These are phyloP conservation scores for Schwanniomyces vanrijiae DNA, from an alignment of 805 yeast species.

Conservation along the genomic window DNA sequence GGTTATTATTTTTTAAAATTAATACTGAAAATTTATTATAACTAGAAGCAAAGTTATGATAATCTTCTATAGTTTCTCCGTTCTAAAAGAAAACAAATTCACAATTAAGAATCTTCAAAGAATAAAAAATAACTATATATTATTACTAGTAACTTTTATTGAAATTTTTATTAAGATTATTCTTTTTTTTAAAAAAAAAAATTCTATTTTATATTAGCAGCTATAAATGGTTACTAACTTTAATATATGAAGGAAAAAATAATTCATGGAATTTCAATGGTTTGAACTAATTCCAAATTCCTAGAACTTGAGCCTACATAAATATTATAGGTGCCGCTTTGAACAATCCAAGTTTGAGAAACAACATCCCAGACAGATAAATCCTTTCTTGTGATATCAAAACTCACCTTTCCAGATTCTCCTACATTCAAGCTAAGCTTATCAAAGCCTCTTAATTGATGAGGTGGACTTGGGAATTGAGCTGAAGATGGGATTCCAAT, in stretches of 20 bases:
- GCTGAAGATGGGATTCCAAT: slow-evolving; percentile 50
- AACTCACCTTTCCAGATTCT: slow-evolving; percentile 33
- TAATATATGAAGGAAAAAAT: neutral
- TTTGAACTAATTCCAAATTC: slow-evolving; percentile 47
- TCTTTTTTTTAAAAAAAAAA: too few relatives aligned
- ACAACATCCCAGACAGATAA: slow-evolving; percentile 56
- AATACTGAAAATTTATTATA: too few relatives aligned
- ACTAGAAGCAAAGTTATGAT: too few relatives aligned
- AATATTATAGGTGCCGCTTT: slow-evolving; percentile 53
- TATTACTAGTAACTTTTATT: too few relatives aligned
- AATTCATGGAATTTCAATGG: slow-evolving; percentile 29
- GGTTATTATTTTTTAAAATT: too few relatives aligned
- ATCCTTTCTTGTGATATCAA: slow-evolving; percentile 52
- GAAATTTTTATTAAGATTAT: too few relatives aligned
- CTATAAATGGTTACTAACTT: too few relatives aligned
- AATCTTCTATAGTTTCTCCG: too few relatives aligned
- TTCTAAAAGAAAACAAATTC: too few relatives aligned
- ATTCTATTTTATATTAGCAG: too few relatives aligned
- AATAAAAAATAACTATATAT: too few relatives aligned
- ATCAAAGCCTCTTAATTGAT: slow-evolving; percentile 56
- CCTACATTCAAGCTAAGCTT: slow-evolving; percentile 49
- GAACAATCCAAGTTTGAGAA: slow-evolving; percentile 58
- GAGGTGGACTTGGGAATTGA: slow-evolving; percentile 48
- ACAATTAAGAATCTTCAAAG: too few relatives aligned
- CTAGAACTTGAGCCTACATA: slow-evolving; percentile 52